Conservation (phyloP, 1,139 yeast genomes). For the Pichia sp. region DNA sequence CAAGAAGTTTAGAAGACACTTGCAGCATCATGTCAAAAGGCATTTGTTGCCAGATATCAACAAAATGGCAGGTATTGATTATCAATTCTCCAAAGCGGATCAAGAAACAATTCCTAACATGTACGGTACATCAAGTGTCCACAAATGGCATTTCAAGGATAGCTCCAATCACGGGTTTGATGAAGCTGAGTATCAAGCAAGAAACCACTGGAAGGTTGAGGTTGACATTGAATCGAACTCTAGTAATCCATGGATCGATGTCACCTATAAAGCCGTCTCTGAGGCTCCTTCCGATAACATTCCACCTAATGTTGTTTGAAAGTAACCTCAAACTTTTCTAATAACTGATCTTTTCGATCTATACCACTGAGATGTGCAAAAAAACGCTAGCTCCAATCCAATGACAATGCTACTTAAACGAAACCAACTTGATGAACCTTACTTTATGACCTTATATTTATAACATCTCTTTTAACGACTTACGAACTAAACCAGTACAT, state of each 20-base stretch:
- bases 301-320: slow-evolving; percentile 3
- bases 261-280: slow-evolving; percentile 33
- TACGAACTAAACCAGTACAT: too few species aligned
- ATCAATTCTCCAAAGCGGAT: slow-evolving; percentile 24
- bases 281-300: slow-evolving; percentile 1
- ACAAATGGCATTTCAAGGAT: slow-evolving; percentile 44
- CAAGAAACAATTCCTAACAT: slow-evolving; percentile 32
- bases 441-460: too few species aligned
- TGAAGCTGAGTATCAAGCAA: slow-evolving; percentile 34
- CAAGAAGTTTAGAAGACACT: slow-evolving; percentile 63
- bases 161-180: slow-evolving; percentile 46
- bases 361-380: too few species aligned
- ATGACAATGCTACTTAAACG: too few species aligned
- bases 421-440: too few species aligned
- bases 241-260: slow-evolving; percentile 47
- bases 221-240: slow-evolving; percentile 47
- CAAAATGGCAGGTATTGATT: slow-evolving; percentile 45
- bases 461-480: too few species aligned
- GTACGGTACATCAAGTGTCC: slow-evolving; percentile 24
- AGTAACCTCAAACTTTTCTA: too few species aligned
- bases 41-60: slow-evolving; percentile 64
- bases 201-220: slow-evolving; percentile 52
- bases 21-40: slow-evolving; percentile 68
- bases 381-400: too few species aligned
- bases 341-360: too few species aligned